These are phyloP conservation scores for Amanita pseudoporphyria DNA, from an alignment of 768 basidiomycete genomes.

Conservation along the genomic window DNA sequence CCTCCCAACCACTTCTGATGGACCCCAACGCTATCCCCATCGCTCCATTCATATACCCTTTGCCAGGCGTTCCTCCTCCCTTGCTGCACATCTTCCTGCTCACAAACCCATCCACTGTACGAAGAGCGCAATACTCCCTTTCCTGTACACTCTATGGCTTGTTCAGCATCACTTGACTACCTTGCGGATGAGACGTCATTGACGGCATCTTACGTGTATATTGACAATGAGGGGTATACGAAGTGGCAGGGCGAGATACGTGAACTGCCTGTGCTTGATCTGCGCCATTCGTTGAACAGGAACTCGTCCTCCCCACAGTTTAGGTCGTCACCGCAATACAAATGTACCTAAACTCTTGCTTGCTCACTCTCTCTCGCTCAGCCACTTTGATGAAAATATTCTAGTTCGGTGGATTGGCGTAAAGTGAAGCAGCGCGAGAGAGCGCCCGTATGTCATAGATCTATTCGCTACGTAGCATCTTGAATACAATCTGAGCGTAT, in stretches of 20 bases:
- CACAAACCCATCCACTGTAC: constrained; percentile 61
- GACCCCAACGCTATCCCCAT: constrained; percentile 20
- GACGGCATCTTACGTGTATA: constrained; percentile 74
- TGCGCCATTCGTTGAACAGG: constrained; percentile 43
- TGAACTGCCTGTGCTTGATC: constrained; percentile 79
- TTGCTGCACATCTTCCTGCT: constrained; percentile 71
- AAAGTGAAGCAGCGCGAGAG: too few relatives aligned
- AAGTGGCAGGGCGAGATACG: constrained; percentile 92
- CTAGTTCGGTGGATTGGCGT: too few relatives aligned
- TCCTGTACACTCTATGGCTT: too few relatives aligned
- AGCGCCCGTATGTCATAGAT: too few relatives aligned
- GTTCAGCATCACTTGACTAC: constrained; percentile 27
- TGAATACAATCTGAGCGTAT: too few relatives aligned
- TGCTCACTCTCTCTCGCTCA: too few relatives aligned
- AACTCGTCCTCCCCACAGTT: constrained; percentile 16
- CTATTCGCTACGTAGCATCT: too few relatives aligned
- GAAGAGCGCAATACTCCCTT: constrained; percentile 31
- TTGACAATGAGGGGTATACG: constrained; percentile 81
- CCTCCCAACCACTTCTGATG: constrained; percentile 15
- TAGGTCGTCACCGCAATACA: constrained; percentile 21
- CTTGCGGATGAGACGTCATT: constrained; percentile 50
- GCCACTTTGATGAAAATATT: too few relatives aligned
- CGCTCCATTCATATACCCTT: constrained; percentile 30
- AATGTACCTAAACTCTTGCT: too few relatives aligned
- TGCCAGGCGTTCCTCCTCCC: constrained; percentile 68